phyloP scores from a whole-genome alignment of 768 basidiomycete genomes.

The Calocybe indica region DNA sequence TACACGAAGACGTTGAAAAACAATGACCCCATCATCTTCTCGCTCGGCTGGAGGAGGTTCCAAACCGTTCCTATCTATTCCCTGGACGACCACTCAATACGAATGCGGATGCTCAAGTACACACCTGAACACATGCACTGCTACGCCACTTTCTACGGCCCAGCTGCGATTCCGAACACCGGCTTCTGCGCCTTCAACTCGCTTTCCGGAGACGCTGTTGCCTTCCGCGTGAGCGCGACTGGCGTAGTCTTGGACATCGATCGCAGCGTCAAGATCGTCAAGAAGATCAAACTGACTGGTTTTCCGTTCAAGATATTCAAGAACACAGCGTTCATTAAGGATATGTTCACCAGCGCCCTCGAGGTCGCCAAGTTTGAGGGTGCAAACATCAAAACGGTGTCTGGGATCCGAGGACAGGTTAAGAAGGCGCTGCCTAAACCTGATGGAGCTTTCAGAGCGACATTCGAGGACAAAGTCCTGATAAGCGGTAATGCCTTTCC shows the following conservation, averaged over 20 bases:
- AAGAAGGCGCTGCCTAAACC: conserved; percentile 96
- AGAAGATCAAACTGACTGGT: conserved; percentile 96
- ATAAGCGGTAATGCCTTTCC: conserved; percentile 72
- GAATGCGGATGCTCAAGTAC: conserved; percentile 99
- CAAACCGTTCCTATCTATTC: conserved; percentile 94
- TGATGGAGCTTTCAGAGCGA: conserved; percentile 91
- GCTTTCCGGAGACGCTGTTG: conserved; percentile 54
- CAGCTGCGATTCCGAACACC: conserved; percentile 86
- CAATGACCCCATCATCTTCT: conserved; percentile 94
- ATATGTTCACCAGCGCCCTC: conserved; percentile 91
- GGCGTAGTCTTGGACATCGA: conserved; percentile 95
- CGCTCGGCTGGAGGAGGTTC: conserved; percentile 97
- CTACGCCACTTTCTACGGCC: conserved; percentile 95
- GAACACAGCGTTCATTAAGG: conserved; percentile 96
- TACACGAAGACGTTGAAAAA: conserved; percentile 87
- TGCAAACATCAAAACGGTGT: conserved; percentile 92
- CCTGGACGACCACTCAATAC: conserved; percentile 94
- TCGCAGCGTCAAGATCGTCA: conserved; percentile 90
- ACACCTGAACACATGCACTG: conserved; percentile 99
- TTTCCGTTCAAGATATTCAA: conserved; percentile 97
- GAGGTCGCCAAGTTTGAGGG: conserved; percentile 99
- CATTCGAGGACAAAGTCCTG: conserved; percentile 96
- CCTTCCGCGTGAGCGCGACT: conserved; percentile 88
- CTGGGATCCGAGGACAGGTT: conserved; percentile 92
- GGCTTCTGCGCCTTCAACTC: conserved; percentile 98